Conservation (phyloP, 2,329 filamentous ascomycete species). For the Alternaria solani region DNA sequence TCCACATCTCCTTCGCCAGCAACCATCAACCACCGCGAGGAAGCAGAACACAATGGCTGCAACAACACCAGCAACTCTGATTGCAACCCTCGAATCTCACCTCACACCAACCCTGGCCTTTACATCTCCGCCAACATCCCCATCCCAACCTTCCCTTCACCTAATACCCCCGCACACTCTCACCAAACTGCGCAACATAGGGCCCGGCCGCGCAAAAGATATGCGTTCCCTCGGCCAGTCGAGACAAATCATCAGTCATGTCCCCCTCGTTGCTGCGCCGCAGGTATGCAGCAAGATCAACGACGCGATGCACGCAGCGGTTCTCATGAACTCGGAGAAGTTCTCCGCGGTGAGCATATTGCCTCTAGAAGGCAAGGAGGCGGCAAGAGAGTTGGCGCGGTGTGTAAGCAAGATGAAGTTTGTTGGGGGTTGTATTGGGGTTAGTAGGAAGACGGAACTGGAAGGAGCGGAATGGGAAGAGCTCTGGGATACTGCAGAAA, state of each 20-base stretch:
- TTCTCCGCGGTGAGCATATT: conserved; percentile 56
- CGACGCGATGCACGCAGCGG: conserved; percentile 32
- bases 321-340: conserved; percentile 42
- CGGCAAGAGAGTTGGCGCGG: conserved; percentile 50
- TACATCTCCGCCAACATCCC: conserved; percentile 10
- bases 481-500: conserved; percentile 53
- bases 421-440: conserved; percentile 59
- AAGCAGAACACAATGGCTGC: neutral
- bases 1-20: neutral
- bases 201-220: conserved; percentile 33
- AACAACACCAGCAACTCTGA: conserved; percentile 19
- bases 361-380: conserved; percentile 44
- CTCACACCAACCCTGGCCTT: conserved; percentile 24
- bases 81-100: conserved; percentile 41
- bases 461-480: conserved; percentile 55
- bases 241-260: conserved; percentile 38
- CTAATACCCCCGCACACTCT: conserved; percentile 27
- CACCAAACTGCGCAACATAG: conserved; percentile 35
- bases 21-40: neutral
- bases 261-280: conserved; percentile 28
- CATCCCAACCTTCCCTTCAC: conserved; percentile 24
- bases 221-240: conserved; percentile 32
- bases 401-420: conserved; percentile 57
- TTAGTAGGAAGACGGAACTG: conserved; percentile 51
- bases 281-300: conserved; percentile 34